phyloP scores from a whole-genome alignment of 164 flowering plant genomes.

The Sextonia rubra region DNA sequence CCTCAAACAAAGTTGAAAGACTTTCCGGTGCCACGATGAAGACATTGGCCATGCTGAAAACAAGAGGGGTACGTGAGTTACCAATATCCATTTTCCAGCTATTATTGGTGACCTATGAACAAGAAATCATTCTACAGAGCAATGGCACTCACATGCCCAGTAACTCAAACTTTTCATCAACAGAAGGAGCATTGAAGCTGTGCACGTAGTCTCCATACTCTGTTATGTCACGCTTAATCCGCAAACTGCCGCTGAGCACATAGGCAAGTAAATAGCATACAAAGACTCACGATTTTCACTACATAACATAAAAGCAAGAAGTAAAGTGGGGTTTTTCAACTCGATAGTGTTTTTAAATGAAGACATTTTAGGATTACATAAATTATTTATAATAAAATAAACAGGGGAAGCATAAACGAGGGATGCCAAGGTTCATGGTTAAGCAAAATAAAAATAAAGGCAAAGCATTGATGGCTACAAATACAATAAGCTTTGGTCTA shows the following conservation, averaged over 20 bases:
- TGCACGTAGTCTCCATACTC: slow-evolving; percentile 97
- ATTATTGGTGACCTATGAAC: neutral
- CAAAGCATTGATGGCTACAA: no score
- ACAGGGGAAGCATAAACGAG: no score
- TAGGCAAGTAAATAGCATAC: neutral
- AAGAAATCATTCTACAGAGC: neutral
- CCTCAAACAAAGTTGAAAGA: slow-evolving; percentile 82
- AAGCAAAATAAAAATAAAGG: no score
- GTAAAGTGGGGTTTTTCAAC: neutral
- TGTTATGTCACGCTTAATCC: slow-evolving; percentile 94
- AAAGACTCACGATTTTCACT: neutral
- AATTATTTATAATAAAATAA: neutral
- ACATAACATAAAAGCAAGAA: neutral
- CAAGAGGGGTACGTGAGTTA: neutral
- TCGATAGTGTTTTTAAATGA: neutral
- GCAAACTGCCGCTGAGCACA: slow-evolving; percentile 73
- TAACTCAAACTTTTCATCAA: slow-evolving; percentile 91
- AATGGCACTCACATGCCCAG: slow-evolving; percentile 80
- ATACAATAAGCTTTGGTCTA: no score
- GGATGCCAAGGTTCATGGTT: no score
- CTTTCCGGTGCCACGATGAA: slow-evolving; percentile 98
- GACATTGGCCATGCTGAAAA: slow-evolving; percentile 91
- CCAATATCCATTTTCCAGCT: neutral
- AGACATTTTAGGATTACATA: neutral
- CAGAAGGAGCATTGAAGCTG: slow-evolving; percentile 90